Base-by-base conservation (phyloP, 164 flowering plant species). In the Saururus chinensis region DNA sequence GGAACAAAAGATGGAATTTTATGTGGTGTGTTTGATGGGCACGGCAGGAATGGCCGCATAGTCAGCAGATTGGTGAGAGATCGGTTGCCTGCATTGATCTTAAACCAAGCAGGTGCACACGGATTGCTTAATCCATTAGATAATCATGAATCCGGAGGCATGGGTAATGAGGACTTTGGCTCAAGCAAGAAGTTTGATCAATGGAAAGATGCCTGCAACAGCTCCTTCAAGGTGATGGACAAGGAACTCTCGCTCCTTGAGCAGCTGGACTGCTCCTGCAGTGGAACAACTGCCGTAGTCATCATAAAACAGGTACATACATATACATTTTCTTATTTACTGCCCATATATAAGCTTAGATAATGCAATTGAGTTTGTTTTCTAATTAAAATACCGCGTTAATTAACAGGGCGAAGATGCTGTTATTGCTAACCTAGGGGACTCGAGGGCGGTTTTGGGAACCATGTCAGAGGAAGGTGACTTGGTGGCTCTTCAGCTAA, bases 21-120 rank as follows among this genome's bases (percentile, higher is more conserved):
- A 4, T 78, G 84, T 68, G 97, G 83, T 64, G 95, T 90, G 7
- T 90, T 88, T 70, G 98, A 88, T 74, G 96, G 96, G 45, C 98
- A 91, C 76, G 98, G 98, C 42, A 60, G 40, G 66, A 75, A 84
- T 71, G 98, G 98, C 4, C 93, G 85, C 56, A n/a, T 74, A 52
- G 86, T 80, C 64, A 91, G 98, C 80, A 75, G 74, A 60, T 35
- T 82, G 9, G 98, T 85, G 64, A 82, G 81, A 58, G 77, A 81
- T 55, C 68, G 72, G 19, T 60, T 75, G 61, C 70, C 73, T 0
- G 9, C 56, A 12, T 21, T 71, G 61, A 7, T 92, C 51, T 71
- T 82, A 17, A 68, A 56, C 55, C 85, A 82, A 45, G 77, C 64
- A 75, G 76, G 66, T 51, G 64, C 69, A 14, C 17, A 10, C 1